phyloP scores from a whole-genome alignment of 148 eudicot species.

The Fagopyrum tataricum region DNA sequence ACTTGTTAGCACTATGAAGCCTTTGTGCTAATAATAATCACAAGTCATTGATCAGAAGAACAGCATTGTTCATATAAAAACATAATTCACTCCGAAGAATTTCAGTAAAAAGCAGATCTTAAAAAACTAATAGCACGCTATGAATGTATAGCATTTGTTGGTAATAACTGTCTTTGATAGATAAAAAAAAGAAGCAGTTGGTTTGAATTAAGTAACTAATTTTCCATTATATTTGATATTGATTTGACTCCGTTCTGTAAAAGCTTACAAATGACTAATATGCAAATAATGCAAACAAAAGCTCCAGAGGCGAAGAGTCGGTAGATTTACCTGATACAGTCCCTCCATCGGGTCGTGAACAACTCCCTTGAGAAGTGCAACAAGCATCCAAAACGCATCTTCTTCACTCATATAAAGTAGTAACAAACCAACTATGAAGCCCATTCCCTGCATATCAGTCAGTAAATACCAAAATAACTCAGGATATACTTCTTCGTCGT shows the following conservation, averaged over 20 bases:
- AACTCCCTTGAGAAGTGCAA: slow-evolving; percentile 92
- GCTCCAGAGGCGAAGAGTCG: not conserved
- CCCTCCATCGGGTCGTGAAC: slow-evolving; percentile 99
- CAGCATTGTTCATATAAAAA: too few species aligned
- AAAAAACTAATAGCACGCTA: not conserved
- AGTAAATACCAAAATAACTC: not conserved
- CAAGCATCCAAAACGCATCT: slow-evolving; percentile 97
- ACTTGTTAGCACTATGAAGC: not conserved
- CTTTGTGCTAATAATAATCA: too few species aligned
- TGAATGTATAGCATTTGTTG: too few species aligned
- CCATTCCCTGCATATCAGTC: slow-evolving; percentile 78
- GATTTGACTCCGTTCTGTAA: not conserved
- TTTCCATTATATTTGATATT: too few species aligned
- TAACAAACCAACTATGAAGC: slow-evolving; percentile 86
- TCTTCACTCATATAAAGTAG: slow-evolving; percentile 99
- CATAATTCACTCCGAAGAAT: not conserved
- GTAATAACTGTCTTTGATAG: too few species aligned
- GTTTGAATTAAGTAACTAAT: too few species aligned
- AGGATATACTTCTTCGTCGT: not conserved
- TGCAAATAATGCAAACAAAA: not conserved
- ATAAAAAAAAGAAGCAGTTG: too few species aligned
- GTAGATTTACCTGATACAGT: slow-evolving; percentile 61
- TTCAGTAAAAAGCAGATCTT: not conserved
- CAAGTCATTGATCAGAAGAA: too few species aligned
- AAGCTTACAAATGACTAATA: not conserved